Evolutionary conservation across 78 protist genomes (phyloP), one percentile per base, ranked within the genome.

Genomic region (Pigoraptor vietnamica): DNA sequence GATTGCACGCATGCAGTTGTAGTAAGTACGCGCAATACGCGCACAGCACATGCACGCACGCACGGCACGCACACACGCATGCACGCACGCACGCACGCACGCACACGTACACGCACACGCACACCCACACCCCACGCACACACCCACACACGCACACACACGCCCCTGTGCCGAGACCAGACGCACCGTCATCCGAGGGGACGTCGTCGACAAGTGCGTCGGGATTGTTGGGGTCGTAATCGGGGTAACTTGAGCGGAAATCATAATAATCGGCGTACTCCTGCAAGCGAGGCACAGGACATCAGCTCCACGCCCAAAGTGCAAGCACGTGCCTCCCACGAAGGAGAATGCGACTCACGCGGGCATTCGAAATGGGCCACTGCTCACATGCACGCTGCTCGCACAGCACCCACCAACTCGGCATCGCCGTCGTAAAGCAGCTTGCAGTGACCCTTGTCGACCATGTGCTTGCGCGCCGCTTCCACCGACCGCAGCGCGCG

Each of bases 401-500:
- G 38, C 83, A 10, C 95, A 25, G 79, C 40, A 48, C 67, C 29
- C 67, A 48, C 67, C 67, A 48, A 14, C 67, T 48, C 87, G 23
- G 14, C 87, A 1, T 86, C 89, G 55, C 33, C 24, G 55, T 86
- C 24, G 48, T 86, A 24, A 35, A 37, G 2, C 55, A 37, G 19
- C 89, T 37, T 86, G 89, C 84, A 79, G 32, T 86, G 89, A 6
- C 89, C 89, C 83, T 93, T 86, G 34, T 84, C 92, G 33, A 40
- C 67, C 98, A 96, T 96, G 93, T 96, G 98, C 33, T 87, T 40
- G 81, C 93, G 96, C n/a, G 91, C 95, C 0, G 97, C 98, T 38
- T 92, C 95, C 39, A 91, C 39, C 35, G 91, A 79, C 23, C 56
- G 79, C 40, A 94, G 90, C n/a, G 33, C 33, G 24, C 86, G 87